Base-by-base conservation (phyloP, 2,329 filamentous ascomycete species). In the Pseudogymnoascus sp. region DNA sequence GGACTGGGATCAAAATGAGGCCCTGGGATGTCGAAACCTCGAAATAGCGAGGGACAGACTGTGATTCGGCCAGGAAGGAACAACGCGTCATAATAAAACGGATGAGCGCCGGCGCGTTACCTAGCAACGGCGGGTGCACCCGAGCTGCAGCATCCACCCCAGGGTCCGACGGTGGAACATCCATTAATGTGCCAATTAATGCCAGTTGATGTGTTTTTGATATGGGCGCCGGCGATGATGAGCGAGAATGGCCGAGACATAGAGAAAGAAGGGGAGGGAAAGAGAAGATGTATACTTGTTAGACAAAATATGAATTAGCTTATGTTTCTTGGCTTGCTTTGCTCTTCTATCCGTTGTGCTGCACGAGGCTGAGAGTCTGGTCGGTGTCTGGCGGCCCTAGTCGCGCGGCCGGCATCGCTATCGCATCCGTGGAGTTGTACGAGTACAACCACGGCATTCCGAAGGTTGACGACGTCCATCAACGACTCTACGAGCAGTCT, bases 51-150 rank as follows among this genome's bases (percentile, higher is more conserved):
- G 11, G 11, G 21, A 46, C 21, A 46, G 42, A 21, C 21, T n/a
- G 5, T 46, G 21, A 46, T 46, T 46, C 42, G 42, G 42, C 18
- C 42, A 2, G 21, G 10, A 5, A 46, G 42, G 18, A 4, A 12
- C 18, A 46, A 46, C 42, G 42, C 42, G 42, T 46, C 42, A 46
- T 46, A 46, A 46, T 46, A 7, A 46, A 46, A 23, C 42, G 42
- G 42, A 46, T 7, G 42, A 18, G 42, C 42, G 42, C 21, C 18
- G 42, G n/a, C 42, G 42, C 21, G 42, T 46, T 46, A 46, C 42
- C 42, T 46, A 46, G 42, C 42, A 46, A 46, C 42, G 42, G 42
- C 42, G 42, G 42, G 42, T 46, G 42, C 42, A 46, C 42, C 42
- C 42, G 42, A 46, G 21, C 42, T 46, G 42, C 42, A 46, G 42